Evolutionary conservation across 768 basidiomycete species (phyloP).

Genomic region (Boletus insuetus): DNA sequence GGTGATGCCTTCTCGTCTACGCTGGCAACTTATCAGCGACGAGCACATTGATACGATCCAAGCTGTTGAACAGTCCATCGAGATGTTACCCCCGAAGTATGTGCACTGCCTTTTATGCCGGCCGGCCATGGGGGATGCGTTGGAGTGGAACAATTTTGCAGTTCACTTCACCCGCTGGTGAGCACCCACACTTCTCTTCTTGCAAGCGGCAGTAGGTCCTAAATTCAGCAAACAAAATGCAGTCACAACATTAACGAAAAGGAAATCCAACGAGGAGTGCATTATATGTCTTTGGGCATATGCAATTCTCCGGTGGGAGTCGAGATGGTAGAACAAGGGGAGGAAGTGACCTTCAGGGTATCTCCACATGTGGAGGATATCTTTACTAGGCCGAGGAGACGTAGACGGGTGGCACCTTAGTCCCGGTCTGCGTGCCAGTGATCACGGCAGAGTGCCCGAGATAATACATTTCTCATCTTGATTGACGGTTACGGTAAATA

Average conservation of each 20-base stretch:
- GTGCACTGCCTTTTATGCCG: conserved; percentile 10
- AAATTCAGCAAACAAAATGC: not conserved
- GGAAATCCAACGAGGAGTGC: not conserved
- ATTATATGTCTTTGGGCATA: not conserved
- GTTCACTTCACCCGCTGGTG: not conserved
- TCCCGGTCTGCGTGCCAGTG: no score
- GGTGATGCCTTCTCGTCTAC: not conserved
- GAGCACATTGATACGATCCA: conserved; percentile 6
- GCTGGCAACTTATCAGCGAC: not conserved
- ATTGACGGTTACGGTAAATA: no score
- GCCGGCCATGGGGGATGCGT: conserved; percentile 1
- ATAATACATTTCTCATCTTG: no score
- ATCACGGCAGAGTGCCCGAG: no score
- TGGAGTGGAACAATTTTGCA: not conserved
- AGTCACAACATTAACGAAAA: not conserved
- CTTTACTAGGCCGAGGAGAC: no score
- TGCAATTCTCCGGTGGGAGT: not conserved
- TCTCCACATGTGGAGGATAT: no score
- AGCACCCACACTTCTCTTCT: not conserved
- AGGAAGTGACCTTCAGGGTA: no score
- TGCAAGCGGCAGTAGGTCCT: not conserved
- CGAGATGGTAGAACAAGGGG: no score
- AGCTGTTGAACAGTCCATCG: not conserved
- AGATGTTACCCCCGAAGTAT: not conserved
- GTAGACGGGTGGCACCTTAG: no score